A percentile compares a stretch with the other conserved stretches of the same genome.
These are phyloP conservation scores for Cytospora piceae DNA, from an alignment of 2,329 filamentous ascomycete species.

Conservation along the genomic window DNA sequence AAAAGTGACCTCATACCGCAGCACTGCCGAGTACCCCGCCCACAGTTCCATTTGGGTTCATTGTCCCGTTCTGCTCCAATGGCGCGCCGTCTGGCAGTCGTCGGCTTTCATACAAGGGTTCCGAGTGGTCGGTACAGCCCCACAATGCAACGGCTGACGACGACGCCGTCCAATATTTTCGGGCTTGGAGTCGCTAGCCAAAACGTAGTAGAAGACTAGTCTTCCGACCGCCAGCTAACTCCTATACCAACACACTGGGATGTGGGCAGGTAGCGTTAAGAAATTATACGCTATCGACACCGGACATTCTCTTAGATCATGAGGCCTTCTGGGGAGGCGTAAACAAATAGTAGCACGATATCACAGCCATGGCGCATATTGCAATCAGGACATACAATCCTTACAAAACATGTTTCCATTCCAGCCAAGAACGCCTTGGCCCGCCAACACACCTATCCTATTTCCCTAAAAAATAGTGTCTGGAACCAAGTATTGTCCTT, in stretches of 20 bases:
- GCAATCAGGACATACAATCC: background rate
- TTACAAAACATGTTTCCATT: constrained; percentile 27
- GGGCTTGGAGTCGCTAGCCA: background rate
- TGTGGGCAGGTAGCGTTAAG: background rate
- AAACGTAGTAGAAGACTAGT: background rate
- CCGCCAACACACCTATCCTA: constrained; percentile 18
- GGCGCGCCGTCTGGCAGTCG: background rate
- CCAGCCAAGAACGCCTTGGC: constrained; percentile 36
- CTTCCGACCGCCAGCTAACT: background rate
- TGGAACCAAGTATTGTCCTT: constrained; percentile 16
- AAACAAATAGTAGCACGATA: background rate
- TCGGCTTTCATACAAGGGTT: background rate
- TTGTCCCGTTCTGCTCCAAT: background rate
- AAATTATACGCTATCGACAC: background rate
- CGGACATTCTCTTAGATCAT: background rate
- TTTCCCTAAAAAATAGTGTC: constrained; percentile 10
- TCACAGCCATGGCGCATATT: background rate
- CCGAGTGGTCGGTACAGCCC: background rate
- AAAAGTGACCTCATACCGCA: constrained; percentile 3
- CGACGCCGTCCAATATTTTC: background rate
- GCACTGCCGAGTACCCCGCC: background rate
- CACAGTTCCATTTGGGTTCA: background rate
- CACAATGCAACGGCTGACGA: background rate
- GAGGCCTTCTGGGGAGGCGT: background rate
- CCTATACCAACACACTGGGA: background rate